Conservation (phyloP, 768 basidiomycete genomes). For the Cystofilobasidium macerans region DNA sequence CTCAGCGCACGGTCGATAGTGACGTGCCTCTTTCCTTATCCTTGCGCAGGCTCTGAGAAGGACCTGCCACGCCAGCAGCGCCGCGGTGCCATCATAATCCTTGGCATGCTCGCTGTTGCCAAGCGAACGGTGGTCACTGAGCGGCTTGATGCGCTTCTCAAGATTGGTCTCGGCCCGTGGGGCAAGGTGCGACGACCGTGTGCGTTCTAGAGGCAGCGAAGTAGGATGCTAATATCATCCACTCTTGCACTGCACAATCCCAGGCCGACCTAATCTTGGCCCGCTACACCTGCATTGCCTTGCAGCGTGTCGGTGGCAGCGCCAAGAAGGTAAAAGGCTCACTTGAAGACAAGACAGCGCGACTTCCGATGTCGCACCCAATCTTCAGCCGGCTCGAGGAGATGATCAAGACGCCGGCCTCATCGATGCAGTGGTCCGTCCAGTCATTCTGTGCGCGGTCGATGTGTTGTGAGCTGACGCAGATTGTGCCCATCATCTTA, state of each 20-base stretch:
- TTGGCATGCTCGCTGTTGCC: conserved; percentile 93
- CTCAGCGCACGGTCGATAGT: not conserved
- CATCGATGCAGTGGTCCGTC: conserved; percentile 69
- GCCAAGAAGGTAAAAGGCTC: conserved; percentile 98
- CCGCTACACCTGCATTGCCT: conserved; percentile 81
- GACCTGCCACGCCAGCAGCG: conserved; percentile 70
- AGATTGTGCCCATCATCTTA: conserved; percentile 21
- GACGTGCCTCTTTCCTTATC: not conserved
- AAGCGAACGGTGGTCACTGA: conserved; percentile 66
- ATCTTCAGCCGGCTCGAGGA: conserved; percentile 76
- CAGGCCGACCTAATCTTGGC: conserved; percentile 82
- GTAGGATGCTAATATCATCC: not conserved
- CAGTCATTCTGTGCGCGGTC: not conserved
- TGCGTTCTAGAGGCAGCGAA: not conserved
- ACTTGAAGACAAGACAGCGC: conserved; percentile 68
- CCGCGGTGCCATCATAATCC: conserved; percentile 86
- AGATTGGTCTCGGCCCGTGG: conserved; percentile 68
- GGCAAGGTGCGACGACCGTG: conserved; percentile 56
- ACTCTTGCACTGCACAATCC: too few relatives aligned
- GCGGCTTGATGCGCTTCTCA: conserved; percentile 70
- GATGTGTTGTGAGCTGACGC: not conserved
- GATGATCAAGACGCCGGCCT: conserved; percentile 65
- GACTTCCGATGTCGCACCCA: conserved; percentile 73
- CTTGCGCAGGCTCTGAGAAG: conserved; percentile 56
- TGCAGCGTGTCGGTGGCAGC: conserved; percentile 84